These are phyloP conservation scores for Lipomyces mesembrius DNA, from an alignment of 805 yeast species.

Conservation along the genomic window DNA sequence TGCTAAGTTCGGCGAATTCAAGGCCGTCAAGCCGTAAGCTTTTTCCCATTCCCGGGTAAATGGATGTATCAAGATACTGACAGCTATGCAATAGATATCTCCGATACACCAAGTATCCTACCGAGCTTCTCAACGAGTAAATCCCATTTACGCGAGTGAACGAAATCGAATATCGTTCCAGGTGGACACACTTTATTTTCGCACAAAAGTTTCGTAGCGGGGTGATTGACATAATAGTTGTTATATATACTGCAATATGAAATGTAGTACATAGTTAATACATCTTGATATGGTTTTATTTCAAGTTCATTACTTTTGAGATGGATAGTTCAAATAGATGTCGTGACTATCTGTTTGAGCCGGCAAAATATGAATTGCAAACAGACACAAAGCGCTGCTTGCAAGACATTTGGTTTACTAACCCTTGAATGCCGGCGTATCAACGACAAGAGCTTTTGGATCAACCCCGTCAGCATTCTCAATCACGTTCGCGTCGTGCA, in stretches of 20 bases:
- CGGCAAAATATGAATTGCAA: neutral
- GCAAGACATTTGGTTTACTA: neutral
- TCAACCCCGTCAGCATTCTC: conserved; percentile 8
- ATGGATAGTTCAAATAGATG: neutral
- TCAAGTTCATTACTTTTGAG: neutral
- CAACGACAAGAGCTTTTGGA: conserved; percentile 16
- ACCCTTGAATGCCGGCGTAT: neutral
- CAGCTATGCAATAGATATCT: conserved; percentile 16
- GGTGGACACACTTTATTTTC: neutral
- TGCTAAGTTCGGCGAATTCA: conserved; percentile 83
- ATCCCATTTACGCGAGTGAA: neutral
- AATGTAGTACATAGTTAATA: neutral
- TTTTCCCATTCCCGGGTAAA: neutral
- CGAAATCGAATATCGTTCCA: neutral
- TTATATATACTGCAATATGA: neutral
- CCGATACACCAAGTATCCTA: conserved; percentile 41
- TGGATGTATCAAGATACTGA: neutral
- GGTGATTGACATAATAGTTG: neutral
- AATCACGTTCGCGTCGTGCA: conserved; percentile 66
- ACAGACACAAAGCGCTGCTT: neutral
- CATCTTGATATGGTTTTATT: neutral
- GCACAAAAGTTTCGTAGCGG: neutral
- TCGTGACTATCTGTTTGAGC: neutral
- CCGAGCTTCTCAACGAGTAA: conserved; percentile 27
- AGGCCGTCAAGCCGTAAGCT: conserved; percentile 78